These are phyloP conservation scores for Anthoceros angustus DNA, from an alignment of 225 moss, liverwort and hornwort species.

Conservation along the genomic window DNA sequence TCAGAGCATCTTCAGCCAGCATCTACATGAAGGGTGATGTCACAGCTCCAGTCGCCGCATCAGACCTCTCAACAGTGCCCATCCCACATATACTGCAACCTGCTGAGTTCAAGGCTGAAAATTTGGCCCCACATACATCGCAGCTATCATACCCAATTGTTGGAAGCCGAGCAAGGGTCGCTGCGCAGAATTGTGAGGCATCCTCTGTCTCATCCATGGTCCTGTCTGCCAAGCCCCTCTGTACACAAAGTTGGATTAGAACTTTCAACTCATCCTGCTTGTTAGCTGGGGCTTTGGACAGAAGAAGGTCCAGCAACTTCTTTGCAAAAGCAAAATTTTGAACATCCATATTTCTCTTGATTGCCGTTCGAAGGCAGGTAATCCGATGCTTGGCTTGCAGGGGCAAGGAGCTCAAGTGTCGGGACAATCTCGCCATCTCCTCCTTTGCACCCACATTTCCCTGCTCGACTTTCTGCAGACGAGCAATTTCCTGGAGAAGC, in stretches of 20 bases:
- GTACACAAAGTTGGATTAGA: conserved; percentile 60
- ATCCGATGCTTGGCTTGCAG: conserved; percentile 96
- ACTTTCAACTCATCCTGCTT: conserved; percentile 87
- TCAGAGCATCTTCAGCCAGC: no score
- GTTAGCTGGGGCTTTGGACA: conserved; percentile 82
- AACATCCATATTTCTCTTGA: conserved; percentile 97
- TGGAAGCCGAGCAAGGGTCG: conserved; percentile 81
- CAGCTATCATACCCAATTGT: conserved; percentile 94
- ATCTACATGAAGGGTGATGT: conserved; percentile 62
- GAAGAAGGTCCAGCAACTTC: conserved; percentile 81
- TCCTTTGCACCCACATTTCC: conserved; percentile 87
- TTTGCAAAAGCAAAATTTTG: conserved; percentile 92
- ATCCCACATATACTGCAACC: conserved; percentile 97
- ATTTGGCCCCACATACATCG: conserved; percentile 75
- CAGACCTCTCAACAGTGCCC: conserved; percentile 92
- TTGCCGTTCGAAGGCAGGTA: conserved; percentile 91
- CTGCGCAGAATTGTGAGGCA: conserved; percentile 90
- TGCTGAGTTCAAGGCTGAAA: conserved; percentile 76
- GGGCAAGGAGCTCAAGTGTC: conserved; percentile 80
- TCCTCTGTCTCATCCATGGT: conserved; percentile 97
- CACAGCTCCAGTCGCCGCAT: conserved; percentile 56
- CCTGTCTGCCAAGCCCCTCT: conserved; percentile 69
- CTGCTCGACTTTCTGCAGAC: conserved; percentile 82
- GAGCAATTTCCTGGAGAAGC: conserved; percentile 91
- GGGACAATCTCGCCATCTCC: conserved; percentile 93